Evolutionary conservation across 176 grass and related monocot genomes (phyloP), one percentile per base, ranked within the genome.

Genomic region (Poa pratensis): DNA sequence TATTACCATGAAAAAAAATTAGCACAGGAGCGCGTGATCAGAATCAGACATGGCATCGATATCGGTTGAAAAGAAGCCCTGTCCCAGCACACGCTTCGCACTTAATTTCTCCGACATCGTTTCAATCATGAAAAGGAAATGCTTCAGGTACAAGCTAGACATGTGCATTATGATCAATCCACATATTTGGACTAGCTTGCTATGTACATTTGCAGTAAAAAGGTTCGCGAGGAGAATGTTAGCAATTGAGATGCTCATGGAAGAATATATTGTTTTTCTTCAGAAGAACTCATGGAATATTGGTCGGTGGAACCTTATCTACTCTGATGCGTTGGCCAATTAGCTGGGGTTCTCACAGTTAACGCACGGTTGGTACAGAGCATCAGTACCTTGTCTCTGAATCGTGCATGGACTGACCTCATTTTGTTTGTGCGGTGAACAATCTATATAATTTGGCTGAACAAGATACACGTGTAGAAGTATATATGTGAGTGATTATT

Each of bases 241-340:
- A 11, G 9, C 8, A 45, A 11, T 30, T 0, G 34, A 62, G 24
- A 42, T 13, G 34, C 14, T 51, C 60, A 14, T 69, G 51, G 43
- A 82, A 30, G 28, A 30, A 30, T 30, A 43, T 43, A 43, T 6
- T 46, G 1, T 30, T 30, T 15, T 63, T 63, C 60, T 63, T 30
- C 24, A 30, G 24, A 63, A 63, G 24, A 63, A 64, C 61, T 64
- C 61, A 64, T 64, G 61, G 61, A 64, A 64, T 28, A 28, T 55
- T 86, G 71, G 78, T 77, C 72, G 18, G 78, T 62, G 70, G 60
- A 71, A 72, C 72, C 43, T 24, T 73, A 51, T 48, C 61, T 76
- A 69, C 42, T 42, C 72, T 0, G 16, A 77, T 46, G 73, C 18
- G 54, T 64, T 61, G 68, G 57, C 62, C 71, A 82, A 71, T 37